phyloP scores from a whole-genome alignment of 177 flowering plant species.

The Vitis hybrid region DNA sequence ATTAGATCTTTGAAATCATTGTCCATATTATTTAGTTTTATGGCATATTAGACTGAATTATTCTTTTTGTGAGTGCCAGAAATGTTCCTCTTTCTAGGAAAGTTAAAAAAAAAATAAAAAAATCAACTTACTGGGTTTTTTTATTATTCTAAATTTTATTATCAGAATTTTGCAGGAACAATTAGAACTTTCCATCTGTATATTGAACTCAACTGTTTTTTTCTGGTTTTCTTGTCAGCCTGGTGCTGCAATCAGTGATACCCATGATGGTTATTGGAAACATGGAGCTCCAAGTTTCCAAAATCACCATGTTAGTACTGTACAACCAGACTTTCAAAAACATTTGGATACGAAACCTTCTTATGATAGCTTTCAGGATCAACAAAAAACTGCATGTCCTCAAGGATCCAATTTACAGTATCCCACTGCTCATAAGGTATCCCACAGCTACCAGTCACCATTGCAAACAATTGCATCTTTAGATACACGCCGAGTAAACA shows the following conservation, averaged over 20 bases:
- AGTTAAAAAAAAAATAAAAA: too few species aligned
- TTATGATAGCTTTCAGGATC: constrained; percentile 53
- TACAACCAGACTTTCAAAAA: constrained; percentile 43
- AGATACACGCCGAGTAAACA: constrained; percentile 66
- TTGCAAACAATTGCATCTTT: constrained; percentile 49
- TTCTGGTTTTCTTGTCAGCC: constrained; percentile 47
- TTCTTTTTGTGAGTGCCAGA: too few species aligned
- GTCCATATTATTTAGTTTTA: not conserved
- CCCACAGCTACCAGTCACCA: constrained; percentile 51
- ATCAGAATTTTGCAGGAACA: not conserved
- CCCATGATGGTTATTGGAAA: constrained; percentile 63
- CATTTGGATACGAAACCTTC: constrained; percentile 50
- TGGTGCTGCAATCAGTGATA: constrained; percentile 37
- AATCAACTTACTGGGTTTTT: too few species aligned
- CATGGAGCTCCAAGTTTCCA: constrained; percentile 54
- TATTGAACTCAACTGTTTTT: not conserved
- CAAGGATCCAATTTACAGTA: constrained; percentile 47
- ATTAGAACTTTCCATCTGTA: not conserved
- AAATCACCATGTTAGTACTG: constrained; percentile 39
- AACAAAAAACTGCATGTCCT: constrained; percentile 37
- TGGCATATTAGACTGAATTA: not conserved
- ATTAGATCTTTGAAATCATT: not conserved
- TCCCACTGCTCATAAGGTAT: constrained; percentile 46
- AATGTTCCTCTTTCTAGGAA: too few species aligned
- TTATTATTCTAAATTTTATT: not conserved